phyloP scores from a whole-genome alignment of 192 early-diverging fungal genomes.

The Haplosporangium gracile region DNA sequence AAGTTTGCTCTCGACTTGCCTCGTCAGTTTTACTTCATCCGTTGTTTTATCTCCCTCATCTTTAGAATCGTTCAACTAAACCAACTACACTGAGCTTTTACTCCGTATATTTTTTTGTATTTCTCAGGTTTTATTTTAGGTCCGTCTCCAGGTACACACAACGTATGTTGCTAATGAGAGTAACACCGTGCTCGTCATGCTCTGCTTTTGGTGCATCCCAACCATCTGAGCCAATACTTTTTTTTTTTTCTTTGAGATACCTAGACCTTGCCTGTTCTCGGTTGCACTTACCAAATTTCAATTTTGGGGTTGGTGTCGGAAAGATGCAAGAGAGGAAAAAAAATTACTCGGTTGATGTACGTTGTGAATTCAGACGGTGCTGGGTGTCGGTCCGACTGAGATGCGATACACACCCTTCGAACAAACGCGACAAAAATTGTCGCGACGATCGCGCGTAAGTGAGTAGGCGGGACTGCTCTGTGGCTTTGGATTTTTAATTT shows the following conservation, averaged over 20 bases:
- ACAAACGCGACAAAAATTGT: neutral
- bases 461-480: neutral
- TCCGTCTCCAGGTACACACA: neutral
- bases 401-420: neutral
- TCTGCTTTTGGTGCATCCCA: neutral
- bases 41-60: neutral
- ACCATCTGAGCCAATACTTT: neutral
- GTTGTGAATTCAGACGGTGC: neutral
- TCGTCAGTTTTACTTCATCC: neutral
- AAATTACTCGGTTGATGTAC: neutral
- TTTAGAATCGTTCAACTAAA: neutral
- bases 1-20: neutral
- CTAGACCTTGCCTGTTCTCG: neutral
- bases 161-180: neutral
- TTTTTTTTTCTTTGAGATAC: neutral
- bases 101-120: neutral
- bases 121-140: neutral
- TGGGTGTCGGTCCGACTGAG: neutral
- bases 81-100: neutral
- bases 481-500: slow-evolving; percentile 11
- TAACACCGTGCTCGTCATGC: neutral
- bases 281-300: neutral
- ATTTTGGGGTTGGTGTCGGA: neutral
- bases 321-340: neutral
- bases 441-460: neutral